These are phyloP conservation scores for Allodekkera sacchari DNA, from an alignment of 805 yeast species.

Conservation along the genomic window DNA sequence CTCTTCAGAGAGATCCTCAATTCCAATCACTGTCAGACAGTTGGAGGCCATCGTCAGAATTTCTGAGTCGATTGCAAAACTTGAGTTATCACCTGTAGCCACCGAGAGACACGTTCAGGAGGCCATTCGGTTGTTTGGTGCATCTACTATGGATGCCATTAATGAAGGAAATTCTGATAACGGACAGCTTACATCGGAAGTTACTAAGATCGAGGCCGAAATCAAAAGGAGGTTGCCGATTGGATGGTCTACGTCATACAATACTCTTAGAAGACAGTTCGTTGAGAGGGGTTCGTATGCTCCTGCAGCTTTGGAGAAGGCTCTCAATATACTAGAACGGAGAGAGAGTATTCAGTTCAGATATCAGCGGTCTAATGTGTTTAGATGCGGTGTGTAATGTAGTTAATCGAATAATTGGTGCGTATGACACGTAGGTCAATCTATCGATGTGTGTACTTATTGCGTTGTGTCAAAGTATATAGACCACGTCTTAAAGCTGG, in stretches of 20 bases:
- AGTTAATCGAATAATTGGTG: not conserved
- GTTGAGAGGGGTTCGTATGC: conserved; percentile 52
- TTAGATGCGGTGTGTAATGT: conserved; percentile 55
- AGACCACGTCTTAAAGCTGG: too few relatives aligned
- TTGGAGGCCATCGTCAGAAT: conserved; percentile 95
- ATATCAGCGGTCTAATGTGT: conserved; percentile 76
- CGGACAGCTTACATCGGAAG: conserved; percentile 55
- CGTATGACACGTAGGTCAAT: not conserved
- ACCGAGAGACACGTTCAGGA: conserved; percentile 88
- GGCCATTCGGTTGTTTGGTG: conserved; percentile 87
- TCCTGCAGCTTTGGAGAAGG: conserved; percentile 71
- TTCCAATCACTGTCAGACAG: conserved; percentile 96
- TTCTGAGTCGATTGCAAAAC: conserved; percentile 86
- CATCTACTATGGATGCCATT: conserved; percentile 93
- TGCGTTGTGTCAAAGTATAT: too few relatives aligned
- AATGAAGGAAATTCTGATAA: conserved; percentile 45
- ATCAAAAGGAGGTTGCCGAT: conserved; percentile 86
- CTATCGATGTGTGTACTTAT: not conserved
- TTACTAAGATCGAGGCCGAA: conserved; percentile 73
- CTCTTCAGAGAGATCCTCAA: conserved; percentile 83
- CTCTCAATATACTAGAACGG: conserved; percentile 72
- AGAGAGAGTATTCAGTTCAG: conserved; percentile 83
- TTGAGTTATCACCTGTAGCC: conserved; percentile 76
- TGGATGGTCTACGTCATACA: conserved; percentile 91
- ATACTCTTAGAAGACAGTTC: conserved; percentile 76